Evolutionary conservation across 805 yeast genomes (phyloP).

Genomic region (Danielozyma ontarioensis): DNA sequence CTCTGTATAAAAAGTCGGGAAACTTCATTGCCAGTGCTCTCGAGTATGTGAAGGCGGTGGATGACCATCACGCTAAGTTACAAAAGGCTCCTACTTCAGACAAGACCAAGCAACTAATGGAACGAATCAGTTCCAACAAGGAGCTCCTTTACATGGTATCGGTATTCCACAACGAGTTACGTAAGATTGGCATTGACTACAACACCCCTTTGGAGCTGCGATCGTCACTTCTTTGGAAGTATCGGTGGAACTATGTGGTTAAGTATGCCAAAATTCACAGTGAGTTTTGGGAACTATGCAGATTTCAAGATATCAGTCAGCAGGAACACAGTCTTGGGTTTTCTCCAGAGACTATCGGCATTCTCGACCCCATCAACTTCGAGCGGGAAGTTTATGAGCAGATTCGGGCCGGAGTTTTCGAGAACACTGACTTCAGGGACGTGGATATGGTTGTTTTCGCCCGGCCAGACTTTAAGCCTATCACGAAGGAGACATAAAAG

Average conservation of each 20-base stretch:
- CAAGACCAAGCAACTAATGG: conserved; percentile 21
- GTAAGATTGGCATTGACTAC: conserved; percentile 20
- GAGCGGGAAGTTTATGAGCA: conserved; percentile 17
- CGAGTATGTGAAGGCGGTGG: conserved; percentile 25
- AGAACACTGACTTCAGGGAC: conserved; percentile 17
- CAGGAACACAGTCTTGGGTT: conserved; percentile 23
- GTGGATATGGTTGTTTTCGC: conserved; percentile 12
- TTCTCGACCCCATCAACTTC: conserved; percentile 36
- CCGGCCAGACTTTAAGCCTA: conserved; percentile 7
- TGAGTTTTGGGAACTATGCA: conserved; percentile 35
- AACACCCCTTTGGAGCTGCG: conserved; percentile 7
- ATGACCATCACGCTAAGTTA: conserved; percentile 17
- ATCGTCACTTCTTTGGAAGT: conserved; percentile 10
- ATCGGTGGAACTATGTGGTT: conserved; percentile 14
- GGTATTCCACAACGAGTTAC: conserved; percentile 27
- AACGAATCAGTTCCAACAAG: conserved; percentile 15
- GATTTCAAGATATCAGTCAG: conserved; percentile 22
- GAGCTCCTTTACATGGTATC: conserved; percentile 27
- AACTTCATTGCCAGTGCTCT: conserved; percentile 14
- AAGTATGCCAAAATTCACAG: conserved; percentile 23
- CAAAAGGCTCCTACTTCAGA: conserved; percentile 12
- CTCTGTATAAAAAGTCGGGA: too few species aligned
- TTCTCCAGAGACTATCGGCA: conserved; percentile 23
- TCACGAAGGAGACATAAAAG: not conserved
- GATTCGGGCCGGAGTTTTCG: conserved; percentile 23